Evolutionary conservation across 2,329 filamentous ascomycete genomes (phyloP).

Genomic region (Fusarium caatingaense): DNA sequence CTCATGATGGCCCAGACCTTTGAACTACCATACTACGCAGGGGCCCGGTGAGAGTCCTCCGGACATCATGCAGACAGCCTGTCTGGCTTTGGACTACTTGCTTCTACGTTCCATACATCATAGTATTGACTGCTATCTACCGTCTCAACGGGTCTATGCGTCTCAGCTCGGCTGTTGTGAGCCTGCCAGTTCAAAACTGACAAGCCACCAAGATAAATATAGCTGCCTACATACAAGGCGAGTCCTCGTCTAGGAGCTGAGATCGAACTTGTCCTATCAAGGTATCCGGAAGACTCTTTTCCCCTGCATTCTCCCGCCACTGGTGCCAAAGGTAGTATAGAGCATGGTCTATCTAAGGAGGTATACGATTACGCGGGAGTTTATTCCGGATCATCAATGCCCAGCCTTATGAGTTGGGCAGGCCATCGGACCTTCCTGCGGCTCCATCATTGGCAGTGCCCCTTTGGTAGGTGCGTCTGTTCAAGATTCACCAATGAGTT

Average conservation of each 20-base stretch:
- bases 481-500: not conserved
- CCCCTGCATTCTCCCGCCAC: slow-evolving; percentile 13
- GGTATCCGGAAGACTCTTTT: not conserved
- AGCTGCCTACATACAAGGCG: not conserved
- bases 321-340: not conserved
- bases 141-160: slow-evolving; percentile 13
- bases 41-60: not conserved
- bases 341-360: not conserved
- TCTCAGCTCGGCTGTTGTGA: slow-evolving; percentile 11
- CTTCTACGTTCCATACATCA: not conserved
- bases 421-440: not conserved
- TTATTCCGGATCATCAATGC: not conserved
- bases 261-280: not conserved
- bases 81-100: not conserved
- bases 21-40: not conserved
- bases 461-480: not conserved
- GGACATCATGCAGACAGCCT: not conserved
- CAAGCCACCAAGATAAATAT: slow-evolving; percentile 29
- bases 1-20: not conserved
- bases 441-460: not conserved
- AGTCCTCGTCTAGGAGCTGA: not conserved
- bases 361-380: not conserved
- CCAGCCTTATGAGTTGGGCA: slow-evolving; percentile 23
- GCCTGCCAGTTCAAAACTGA: slow-evolving; percentile 2
- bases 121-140: not conserved